phyloP scores from a whole-genome alignment of 169 alveolate species.

The Sarcocystis neurona region DNA sequence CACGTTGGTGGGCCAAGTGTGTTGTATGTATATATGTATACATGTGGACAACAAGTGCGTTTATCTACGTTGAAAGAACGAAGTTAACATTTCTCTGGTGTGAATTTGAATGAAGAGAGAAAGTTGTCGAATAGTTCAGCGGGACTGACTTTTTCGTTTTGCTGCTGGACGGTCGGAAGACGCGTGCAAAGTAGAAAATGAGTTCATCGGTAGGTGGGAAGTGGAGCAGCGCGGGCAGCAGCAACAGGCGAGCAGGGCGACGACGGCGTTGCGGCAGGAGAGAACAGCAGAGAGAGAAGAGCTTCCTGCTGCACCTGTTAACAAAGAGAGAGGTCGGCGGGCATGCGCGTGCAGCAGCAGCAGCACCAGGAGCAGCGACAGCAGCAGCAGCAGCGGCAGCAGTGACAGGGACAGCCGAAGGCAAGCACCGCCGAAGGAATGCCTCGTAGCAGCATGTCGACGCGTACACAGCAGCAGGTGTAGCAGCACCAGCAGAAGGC shows the following conservation, averaged over 20 bases:
- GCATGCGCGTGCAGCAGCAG: neutral
- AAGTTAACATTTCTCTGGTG: no score
- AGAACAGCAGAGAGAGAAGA: neutral
- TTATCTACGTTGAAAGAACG: no score
- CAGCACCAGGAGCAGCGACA: neutral
- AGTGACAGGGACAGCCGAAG: constrained; percentile 4
- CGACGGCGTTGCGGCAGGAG: neutral
- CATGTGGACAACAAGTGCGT: no score
- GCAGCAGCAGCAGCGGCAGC: neutral
- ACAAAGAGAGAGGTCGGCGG: neutral
- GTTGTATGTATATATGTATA: no score
- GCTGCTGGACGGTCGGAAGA: no score
- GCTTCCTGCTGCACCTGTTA: neutral
- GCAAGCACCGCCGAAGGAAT: neutral
- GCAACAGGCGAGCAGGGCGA: neutral
- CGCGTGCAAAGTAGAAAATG: no score
- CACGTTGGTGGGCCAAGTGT: no score
- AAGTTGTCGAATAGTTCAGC: no score
- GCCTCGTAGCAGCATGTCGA: neutral
- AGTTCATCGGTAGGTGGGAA: no score
- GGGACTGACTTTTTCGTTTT: no score
- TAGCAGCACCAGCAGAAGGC: neutral
- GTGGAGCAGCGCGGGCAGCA: no score
- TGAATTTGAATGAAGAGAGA: no score
- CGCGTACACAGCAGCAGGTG: neutral